Evolutionary conservation across 306 rosid genomes (phyloP).

Genomic region (Oemleria cerasiformis): DNA sequence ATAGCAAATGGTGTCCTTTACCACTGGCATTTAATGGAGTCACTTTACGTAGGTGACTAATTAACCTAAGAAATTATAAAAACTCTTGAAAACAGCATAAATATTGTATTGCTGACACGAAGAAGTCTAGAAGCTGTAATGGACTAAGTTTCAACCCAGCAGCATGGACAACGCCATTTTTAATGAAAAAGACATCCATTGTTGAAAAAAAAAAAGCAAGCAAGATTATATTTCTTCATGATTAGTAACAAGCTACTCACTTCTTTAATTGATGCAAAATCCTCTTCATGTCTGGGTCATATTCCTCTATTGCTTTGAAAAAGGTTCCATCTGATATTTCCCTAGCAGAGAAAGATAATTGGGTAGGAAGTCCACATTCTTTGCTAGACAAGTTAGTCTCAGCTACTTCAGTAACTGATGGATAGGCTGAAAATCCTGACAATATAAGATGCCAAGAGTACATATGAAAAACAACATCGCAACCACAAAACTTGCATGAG

Average conservation of each 20-base stretch:
- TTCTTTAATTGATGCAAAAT: constrained; percentile 69
- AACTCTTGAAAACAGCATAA: not conserved
- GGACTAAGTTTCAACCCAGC: constrained; percentile 15
- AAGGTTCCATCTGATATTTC: constrained; percentile 93
- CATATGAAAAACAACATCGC: constrained; percentile 23
- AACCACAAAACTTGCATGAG: constrained; percentile 23
- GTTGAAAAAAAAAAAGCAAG: constrained; percentile 10
- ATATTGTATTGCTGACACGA: not conserved
- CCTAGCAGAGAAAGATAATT: constrained; percentile 88
- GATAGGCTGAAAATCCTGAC: constrained; percentile 74
- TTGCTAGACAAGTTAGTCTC: constrained; percentile 58
- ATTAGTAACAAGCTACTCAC: constrained; percentile 38
- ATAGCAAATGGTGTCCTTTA: not conserved
- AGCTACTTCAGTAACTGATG: constrained; percentile 58
- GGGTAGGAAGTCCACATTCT: constrained; percentile 95
- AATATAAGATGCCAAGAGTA: constrained; percentile 23
- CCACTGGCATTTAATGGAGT: not conserved
- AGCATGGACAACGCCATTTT: constrained; percentile 5
- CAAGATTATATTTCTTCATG: not conserved
- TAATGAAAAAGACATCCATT: constrained; percentile 19
- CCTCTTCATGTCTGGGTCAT: constrained; percentile 90
- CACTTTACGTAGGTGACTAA: not conserved
- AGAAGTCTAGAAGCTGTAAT: constrained; percentile 3
- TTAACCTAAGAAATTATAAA: not conserved
- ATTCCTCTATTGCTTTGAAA: constrained; percentile 91